Evolutionary conservation across 2,329 filamentous ascomycete genomes (phyloP).

Genomic region (Fusarium hainanense): DNA sequence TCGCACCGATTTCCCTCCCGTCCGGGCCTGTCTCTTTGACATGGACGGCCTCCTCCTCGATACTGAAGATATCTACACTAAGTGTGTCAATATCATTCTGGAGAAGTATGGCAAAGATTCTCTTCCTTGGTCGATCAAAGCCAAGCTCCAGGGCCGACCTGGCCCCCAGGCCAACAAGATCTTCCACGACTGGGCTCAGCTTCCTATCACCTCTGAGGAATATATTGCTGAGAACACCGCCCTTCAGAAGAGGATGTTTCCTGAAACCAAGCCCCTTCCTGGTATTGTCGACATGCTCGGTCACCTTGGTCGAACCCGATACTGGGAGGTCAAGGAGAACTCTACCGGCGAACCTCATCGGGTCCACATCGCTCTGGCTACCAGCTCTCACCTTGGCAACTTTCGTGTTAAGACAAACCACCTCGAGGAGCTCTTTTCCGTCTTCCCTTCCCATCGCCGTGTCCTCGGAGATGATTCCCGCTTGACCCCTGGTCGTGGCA

Average conservation of each 20-base stretch:
- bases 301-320: constrained; percentile 65
- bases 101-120: constrained; percentile 76
- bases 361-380: constrained; percentile 87
- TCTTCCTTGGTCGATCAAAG: constrained; percentile 95
- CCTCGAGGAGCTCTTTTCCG: constrained; percentile 67
- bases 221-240: constrained; percentile 69
- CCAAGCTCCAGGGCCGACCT: constrained; percentile 76
- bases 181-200: constrained; percentile 82
- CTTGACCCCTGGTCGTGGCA: constrained; percentile 83
- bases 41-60: constrained; percentile 98
- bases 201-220: constrained; percentile 79
- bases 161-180: constrained; percentile 64
- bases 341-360: constrained; percentile 47
- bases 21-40: constrained; percentile 95
- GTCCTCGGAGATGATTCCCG: constrained; percentile 88
- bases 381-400: constrained; percentile 77
- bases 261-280: constrained; percentile 77
- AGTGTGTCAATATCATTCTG: constrained; percentile 85
- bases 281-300: constrained; percentile 78
- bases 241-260: constrained; percentile 79
- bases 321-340: constrained; percentile 56
- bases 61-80: constrained; percentile 89
- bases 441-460: constrained; percentile 76
- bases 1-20: constrained; percentile 71
- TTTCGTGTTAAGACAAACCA: constrained; percentile 81